phyloP scores from a whole-genome alignment of 2,329 filamentous ascomycete species.

The Cytospora chrysosperma region DNA sequence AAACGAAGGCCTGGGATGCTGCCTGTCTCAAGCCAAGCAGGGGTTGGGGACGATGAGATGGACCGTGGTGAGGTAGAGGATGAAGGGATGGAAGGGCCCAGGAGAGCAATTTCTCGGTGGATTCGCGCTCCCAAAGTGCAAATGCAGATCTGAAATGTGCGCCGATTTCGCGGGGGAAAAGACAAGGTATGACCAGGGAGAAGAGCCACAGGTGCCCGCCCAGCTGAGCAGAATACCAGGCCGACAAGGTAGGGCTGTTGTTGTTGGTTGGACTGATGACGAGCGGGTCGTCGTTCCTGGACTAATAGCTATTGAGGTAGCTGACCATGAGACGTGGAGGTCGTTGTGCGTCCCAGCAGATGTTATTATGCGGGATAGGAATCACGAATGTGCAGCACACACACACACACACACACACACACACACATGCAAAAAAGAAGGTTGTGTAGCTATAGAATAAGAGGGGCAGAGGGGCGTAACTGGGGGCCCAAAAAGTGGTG shows the following conservation, averaged over 20 bases:
- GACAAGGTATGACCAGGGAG: background rate
- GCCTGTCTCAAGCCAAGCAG: background rate
- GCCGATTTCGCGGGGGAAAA: background rate
- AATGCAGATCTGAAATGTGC: background rate
- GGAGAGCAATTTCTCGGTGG: background rate
- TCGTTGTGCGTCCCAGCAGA: background rate
- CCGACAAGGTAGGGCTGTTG: background rate
- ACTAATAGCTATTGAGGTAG: background rate
- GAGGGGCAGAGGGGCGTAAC: background rate
- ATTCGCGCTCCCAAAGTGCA: background rate
- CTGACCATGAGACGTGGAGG: background rate
- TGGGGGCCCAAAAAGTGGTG: background rate
- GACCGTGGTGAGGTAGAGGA: background rate
- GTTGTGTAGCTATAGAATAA: background rate
- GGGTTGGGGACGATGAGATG: slow-evolving; percentile 7
- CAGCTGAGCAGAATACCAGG: background rate
- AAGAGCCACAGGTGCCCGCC: too few species aligned
- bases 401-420: too few species aligned
- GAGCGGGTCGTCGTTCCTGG: background rate
- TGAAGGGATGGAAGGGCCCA: background rate
- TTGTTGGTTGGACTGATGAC: background rate
- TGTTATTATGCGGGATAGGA: background rate
- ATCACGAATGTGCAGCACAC: background rate
- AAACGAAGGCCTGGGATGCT: slow-evolving; percentile 14
- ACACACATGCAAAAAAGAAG: too few species aligned